phyloP scores from a whole-genome alignment of 768 basidiomycete species.

The Dendrothele bispora region DNA sequence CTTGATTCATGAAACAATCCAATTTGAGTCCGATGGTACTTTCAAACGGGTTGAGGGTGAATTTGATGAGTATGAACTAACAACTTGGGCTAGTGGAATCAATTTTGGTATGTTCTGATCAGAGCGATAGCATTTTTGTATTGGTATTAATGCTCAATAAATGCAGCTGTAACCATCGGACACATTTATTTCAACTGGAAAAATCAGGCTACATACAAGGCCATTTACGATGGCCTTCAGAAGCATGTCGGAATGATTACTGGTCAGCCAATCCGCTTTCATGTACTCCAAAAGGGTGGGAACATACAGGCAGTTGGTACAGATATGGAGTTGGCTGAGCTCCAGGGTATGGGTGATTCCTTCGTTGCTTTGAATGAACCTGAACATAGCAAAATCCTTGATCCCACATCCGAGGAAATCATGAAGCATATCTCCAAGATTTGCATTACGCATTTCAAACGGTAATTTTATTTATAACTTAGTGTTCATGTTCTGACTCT shows the following conservation, averaged over 20 bases:
- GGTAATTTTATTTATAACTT: too few relatives aligned
- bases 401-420: too few relatives aligned
- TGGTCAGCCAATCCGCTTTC: not conserved
- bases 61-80: conserved; percentile 2
- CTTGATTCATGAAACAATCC: not conserved
- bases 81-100: not conserved
- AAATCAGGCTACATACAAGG: not conserved
- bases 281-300: not conserved
- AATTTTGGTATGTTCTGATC: not conserved
- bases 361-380: too few relatives aligned
- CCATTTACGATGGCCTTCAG: not conserved
- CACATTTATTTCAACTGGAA: not conserved
- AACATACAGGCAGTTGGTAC: not conserved
- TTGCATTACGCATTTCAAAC: too few relatives aligned
- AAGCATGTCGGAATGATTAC: not conserved
- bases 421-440: too few relatives aligned
- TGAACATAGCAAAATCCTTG: too few relatives aligned
- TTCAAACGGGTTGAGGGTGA: conserved; percentile 1
- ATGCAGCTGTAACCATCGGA: not conserved
- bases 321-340: not conserved
- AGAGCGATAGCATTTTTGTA: not conserved
- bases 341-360: too few relatives aligned
- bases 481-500: too few relatives aligned
- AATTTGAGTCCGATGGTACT: not conserved
- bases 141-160: not conserved